phyloP scores from a whole-genome alignment of 257 asterid genomes.

The Gentiana macrophylla region DNA sequence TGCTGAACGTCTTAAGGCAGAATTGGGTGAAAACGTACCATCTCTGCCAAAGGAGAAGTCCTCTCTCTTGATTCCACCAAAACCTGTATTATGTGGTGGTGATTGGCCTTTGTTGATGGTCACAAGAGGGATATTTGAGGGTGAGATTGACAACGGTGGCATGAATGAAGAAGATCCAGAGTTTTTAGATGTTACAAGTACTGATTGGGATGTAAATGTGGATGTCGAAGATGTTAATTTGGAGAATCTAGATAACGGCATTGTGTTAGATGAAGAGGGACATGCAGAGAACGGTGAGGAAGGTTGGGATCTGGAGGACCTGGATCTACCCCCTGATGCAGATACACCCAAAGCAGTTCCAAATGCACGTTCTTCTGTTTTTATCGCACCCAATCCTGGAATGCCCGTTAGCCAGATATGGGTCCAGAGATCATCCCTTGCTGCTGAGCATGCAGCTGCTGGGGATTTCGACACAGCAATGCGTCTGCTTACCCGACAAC shows the following conservation, averaged over 20 bases:
- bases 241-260: conserved; percentile 38
- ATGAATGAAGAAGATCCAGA: conserved; percentile 24
- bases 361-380: conserved; percentile 37
- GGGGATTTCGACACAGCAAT: conserved; percentile 73
- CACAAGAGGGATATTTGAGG: conserved; percentile 55
- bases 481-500: conserved; percentile 64
- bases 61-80: conserved; percentile 57
- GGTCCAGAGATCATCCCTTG: conserved; percentile 65
- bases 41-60: conserved; percentile 42
- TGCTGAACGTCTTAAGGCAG: conserved; percentile 41
- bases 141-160: conserved; percentile 42
- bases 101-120: conserved; percentile 72
- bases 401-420: conserved; percentile 78
- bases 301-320: conserved; percentile 79
- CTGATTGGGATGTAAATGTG: conserved; percentile 44
- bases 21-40: conserved; percentile 54
- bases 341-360: conserved; percentile 50
- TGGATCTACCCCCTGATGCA: conserved; percentile 77
- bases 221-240: conserved; percentile 51
- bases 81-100: conserved; percentile 53
- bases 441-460: conserved; percentile 55
- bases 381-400: conserved; percentile 57
- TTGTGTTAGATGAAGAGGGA: conserved; percentile 41
- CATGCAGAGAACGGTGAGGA: conserved; percentile 47
- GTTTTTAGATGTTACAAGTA: conserved; percentile 36